Base-by-base conservation (phyloP, 1,284 basidiomycete species). In the Volvariella volvacea region DNA sequence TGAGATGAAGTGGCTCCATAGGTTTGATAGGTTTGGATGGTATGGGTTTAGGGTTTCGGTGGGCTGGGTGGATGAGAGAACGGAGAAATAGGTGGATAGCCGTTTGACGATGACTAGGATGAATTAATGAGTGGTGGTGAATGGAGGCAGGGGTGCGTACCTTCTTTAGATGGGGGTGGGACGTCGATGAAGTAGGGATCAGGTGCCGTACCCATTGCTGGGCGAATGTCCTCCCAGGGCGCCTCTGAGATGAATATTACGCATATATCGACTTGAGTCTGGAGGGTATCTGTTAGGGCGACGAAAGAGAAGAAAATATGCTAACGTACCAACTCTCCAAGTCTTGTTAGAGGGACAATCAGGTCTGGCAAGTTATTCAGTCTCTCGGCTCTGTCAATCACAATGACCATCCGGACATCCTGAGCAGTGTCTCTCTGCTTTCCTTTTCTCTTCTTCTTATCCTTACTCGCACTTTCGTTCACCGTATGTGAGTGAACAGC, bases 111-210 rank as follows among this genome's bases (percentile, higher is more conserved):
- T n/a, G 20, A 6, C 19, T 22, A 28, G 34, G 25, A 28, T 12
- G 25, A 12, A 12, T 28, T 28, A 28, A 28, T 28, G 25, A 12
- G 6, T 6, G 25, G 6, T 6, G 6, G 25, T 6, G 6, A 12
- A 28, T 6, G 34, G 19, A 7, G 19, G 34, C 34, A n/a, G n/a
- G 20, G 12, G 16, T 0, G 58, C 69, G 33, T 47, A 83, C 87
- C 74, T 67, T 82, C 69, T 65, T 83, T 84, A n/a, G 65, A 64
- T 1, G 73, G 66, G 1, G 76, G 64, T 1, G 72, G 63, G 0
- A 87, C 62, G 46, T 83, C 78, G n/a, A 92, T 59, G 55, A 80
- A 78, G 52, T 83, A 82, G 0, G 90, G 90, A 55, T 91, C 87
- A 0, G 80, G 76, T 0, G 86, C 76, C 20, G 85, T 82, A 2